A percentile compares a stretch with the other conserved stretches of the same genome.
Evolutionary conservation across 139 green algal genomes (phyloP).

Genomic region (Chlamydomonas schloesseri): DNA sequence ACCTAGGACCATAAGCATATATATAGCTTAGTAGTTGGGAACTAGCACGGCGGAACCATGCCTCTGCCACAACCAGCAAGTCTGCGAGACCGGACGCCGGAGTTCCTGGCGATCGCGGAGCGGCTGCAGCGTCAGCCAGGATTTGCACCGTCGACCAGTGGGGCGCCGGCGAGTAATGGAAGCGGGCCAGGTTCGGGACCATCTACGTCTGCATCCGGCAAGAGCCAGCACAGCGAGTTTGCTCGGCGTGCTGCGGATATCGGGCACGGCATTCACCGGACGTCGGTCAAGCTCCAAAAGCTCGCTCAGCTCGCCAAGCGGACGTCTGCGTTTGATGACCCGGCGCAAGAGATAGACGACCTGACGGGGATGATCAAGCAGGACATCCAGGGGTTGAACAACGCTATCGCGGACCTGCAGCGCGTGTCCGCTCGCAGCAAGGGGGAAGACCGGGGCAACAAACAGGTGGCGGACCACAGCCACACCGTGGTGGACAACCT

Average conservation of each 20-base stretch:
- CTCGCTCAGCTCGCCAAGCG: slow-evolving; percentile 95
- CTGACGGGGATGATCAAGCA: slow-evolving; percentile 93
- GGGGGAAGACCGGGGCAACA: slow-evolving; percentile 63
- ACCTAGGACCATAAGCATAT: no score
- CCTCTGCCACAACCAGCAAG: slow-evolving; percentile 37
- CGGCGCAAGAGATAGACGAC: slow-evolving; percentile 93
- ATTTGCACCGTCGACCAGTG: slow-evolving; percentile 16
- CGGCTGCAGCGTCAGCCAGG: slow-evolving; percentile 67
- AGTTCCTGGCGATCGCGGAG: slow-evolving; percentile 69
- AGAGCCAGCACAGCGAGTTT: slow-evolving; percentile 84
- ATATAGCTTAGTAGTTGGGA: not conserved
- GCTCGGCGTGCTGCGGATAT: slow-evolving; percentile 86
- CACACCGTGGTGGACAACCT: slow-evolving; percentile 90
- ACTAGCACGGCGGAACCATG: not conserved
- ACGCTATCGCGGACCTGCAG: slow-evolving; percentile 82
- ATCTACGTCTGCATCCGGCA: not conserved
- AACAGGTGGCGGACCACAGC: slow-evolving; percentile 89
- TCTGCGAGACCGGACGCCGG: slow-evolving; percentile 69
- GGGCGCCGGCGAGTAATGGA: not conserved
- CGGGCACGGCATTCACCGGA: slow-evolving; percentile 93
- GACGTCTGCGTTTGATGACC: slow-evolving; percentile 98
- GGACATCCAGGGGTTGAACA: slow-evolving; percentile 91
- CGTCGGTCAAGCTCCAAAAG: slow-evolving; percentile 92
- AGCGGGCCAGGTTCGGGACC: not conserved
- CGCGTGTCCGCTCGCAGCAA: slow-evolving; percentile 35